Evolutionary conservation across 768 basidiomycete species (phyloP), one percentile per base, ranked within the genome.

Genomic region (Roridomyces roridus): DNA sequence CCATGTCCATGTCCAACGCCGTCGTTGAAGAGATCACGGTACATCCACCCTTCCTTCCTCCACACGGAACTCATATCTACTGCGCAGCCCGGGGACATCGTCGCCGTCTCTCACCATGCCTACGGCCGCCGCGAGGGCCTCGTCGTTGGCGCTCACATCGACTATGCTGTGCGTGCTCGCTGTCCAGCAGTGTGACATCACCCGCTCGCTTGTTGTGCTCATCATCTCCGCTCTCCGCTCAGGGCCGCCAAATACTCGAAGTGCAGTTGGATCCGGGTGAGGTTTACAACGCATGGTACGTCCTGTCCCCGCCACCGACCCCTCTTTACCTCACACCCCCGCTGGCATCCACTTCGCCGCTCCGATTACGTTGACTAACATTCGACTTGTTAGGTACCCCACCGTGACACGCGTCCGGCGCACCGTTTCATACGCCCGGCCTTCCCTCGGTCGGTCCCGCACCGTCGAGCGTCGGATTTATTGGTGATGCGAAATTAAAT

Each of bases 221-320:
- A 17, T 5, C 47, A 18, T 10, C 28, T 11, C 3, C 42, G 42
- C 37, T 20, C 31, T 47, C 31, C 31, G 31, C 31, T 34, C 60
- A 94, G 92, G 92, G 91, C 49, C 87, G 91, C 53, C 89, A 91
- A 75, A 81, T 93, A 63, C 75, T 94, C 59, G 89, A 92, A 68
- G 88, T 94, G 26, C 91, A 90, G 68, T 83, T 94, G 54, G 90
- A 92, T 55, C 74, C 80, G 15, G 77, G 79, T 25, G 85, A 89
- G 51, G 67, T 91, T 51, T 89, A 87, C 81, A 75, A 87, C 51
- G 86, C 88, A 40, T 89, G 85, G 86, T 87, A 60, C 56, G 71
- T 67, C 26, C 40, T 42, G 25, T 6, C 51, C 31, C 35, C 6
- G n/a, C n/a, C n/a, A n/a, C n/a, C n/a, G n/a, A n/a, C n/a, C n/a